Evolutionary conservation across 306 rosid genomes (phyloP), one percentile per base, ranked within the genome.

Genomic region (Morella rubra): DNA sequence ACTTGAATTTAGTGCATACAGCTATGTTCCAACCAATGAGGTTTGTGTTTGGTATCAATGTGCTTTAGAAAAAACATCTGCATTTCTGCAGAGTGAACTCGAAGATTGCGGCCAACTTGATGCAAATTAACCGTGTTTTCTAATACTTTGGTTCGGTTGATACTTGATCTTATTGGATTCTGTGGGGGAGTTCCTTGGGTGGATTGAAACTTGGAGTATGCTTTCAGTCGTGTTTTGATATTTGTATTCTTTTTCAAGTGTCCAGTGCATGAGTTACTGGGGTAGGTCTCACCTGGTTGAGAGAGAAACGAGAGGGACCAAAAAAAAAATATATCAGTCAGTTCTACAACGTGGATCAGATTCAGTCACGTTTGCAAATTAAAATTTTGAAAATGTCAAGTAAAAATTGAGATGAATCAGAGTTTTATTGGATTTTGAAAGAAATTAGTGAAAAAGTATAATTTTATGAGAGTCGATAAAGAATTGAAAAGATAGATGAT

Each of bases 21-120:
- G 27, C 15, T 41, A 41, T 49, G 8, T 65, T 65, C 50, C 71
- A 65, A 65, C 70, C 70, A n/a, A 42, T 65, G 45, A 42, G 50
- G 46, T 3, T 65, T 40, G 70, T 65, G 70, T 18, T 65, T 65
- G 70, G 27, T 65, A 24, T 41, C n/a, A 18, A 41, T 9, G 11
- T 18, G 70, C 49, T 4, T 47, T 61, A 32, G 44, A 18, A 42
- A 64, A 56, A 65, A 5, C 40, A 12, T 15, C 0, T 15, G 40
- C 11, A 64, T 64, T 64, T 64, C 47, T 18, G n/a, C 20, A 15
- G 37, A 40, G 45, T 27, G 45, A 64, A 64, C 45, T 15, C 3
- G 9, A 64, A 15, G 69, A 14, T 40, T 64, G 12, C 32, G 32
- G 32, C 69, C 19, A 27, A 27, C 44, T 61, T 61, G 67, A 12